These are phyloP conservation scores for Rhododendron ferrugineum DNA, from an alignment of 148 eudicot species.

Conservation along the genomic window DNA sequence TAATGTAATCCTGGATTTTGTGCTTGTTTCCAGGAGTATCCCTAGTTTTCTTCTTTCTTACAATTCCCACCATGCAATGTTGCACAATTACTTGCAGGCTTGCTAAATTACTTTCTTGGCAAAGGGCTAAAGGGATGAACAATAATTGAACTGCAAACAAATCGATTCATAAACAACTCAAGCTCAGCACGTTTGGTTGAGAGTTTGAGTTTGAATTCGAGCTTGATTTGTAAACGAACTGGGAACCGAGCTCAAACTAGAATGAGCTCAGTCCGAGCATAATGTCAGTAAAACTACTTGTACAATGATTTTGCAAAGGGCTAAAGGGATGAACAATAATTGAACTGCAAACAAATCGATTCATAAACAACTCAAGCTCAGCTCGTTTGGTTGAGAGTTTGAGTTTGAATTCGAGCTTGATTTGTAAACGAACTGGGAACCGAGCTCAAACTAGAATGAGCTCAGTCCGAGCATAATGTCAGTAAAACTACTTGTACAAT, in stretches of 20 bases:
- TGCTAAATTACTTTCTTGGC: not conserved
- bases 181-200: not conserved
- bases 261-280: not conserved
- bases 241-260: not conserved
- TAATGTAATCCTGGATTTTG: not conserved
- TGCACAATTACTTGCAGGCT: not conserved
- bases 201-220: not conserved
- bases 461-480: not conserved
- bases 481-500: not conserved
- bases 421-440: not conserved
- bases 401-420: not conserved
- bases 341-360: not conserved
- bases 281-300: not conserved
- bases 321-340: not conserved
- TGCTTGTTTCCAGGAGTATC: not conserved
- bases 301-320: not conserved
- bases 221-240: not conserved
- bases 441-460: not conserved
- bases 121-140: not conserved
- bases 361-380: not conserved
- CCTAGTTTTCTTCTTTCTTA: not conserved
- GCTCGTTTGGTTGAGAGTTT: not conserved
- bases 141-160: not conserved
- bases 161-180: not conserved
- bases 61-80: not conserved